Evolutionary conservation across 2,329 filamentous ascomycete genomes (phyloP), one percentile per base, ranked within the genome.

Genomic region (Aspergillus unguis): DNA sequence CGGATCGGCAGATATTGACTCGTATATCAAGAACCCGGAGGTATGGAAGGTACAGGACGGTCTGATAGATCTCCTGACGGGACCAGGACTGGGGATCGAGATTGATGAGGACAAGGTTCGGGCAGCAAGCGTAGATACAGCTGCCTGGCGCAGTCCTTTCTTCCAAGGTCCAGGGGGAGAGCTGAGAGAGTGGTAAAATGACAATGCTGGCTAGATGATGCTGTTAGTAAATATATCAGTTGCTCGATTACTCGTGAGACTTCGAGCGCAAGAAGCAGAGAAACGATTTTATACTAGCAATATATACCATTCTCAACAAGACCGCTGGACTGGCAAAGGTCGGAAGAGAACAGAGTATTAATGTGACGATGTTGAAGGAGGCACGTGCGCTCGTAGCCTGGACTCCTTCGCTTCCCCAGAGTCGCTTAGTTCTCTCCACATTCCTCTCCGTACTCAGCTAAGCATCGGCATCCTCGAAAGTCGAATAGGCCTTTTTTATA

Each of bases 81-180:
- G 82, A 1, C 79, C 82, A 0, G 86, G 86, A 0, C 62, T 90
- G 48, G 86, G 87, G 0, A 87, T 90, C 57, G 85, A 90, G 53
- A 74, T 87, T 43, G 83, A 92, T 59, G 87, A 91, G 69, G 85
- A 83, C 26, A 73, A 81, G 65, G 80, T 91, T 6, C 75, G 85
- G 33, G 76, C 76, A 56, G 71, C 85, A 35, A 80, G 83, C 0
- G 74, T 77, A 54, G 78, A 80, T 48, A 80, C 84, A 0, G 75
- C 78, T 55, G 78, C 86, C 1, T 91, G 88, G 87, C 72, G 32
- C 10, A 55, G 31, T 35, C 53, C 36, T 29, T 45, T 41, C n/a
- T 58, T 58, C 29, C 38, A 49, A 40, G 56, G 56, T 5, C 53
- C 53, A 3, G 53, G 48, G 26, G 50, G 56, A 7, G 50, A 52